A percentile compares a stretch with the other conserved stretches of the same genome.
phyloP scores from a whole-genome alignment of 179 eudicot species.

The Camellia oleifera region DNA sequence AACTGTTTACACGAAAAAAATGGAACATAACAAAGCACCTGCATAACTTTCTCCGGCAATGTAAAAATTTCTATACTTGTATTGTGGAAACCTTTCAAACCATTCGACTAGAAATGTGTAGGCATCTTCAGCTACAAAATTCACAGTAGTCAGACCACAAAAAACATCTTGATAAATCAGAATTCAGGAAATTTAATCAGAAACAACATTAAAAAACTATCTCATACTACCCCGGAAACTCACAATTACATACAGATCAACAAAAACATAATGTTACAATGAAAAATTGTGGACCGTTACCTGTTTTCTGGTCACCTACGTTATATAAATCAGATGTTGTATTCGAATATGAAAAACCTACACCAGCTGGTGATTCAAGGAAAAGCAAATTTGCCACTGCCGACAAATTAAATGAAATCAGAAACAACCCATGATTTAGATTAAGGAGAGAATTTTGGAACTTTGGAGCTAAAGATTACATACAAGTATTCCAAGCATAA shows the following conservation, averaged over 20 bases:
- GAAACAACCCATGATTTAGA: not conserved
- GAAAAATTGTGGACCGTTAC: constrained; percentile 26
- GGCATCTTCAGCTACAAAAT: constrained; percentile 75
- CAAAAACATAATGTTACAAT: not conserved
- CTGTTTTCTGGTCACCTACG: constrained; percentile 73
- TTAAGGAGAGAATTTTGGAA: not conserved
- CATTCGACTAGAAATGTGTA: constrained; percentile 74
- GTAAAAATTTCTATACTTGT: constrained; percentile 83
- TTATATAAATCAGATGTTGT: constrained; percentile 75
- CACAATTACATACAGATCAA: not conserved
- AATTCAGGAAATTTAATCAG: not conserved
- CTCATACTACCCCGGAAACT: not conserved
- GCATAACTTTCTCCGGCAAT: constrained; percentile 98
- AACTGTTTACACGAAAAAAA: not conserved
- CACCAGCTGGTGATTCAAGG: constrained; percentile 96
- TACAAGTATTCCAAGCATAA: constrained; percentile 89
- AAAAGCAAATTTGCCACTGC: constrained; percentile 96
- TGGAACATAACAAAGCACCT: constrained; percentile 32
- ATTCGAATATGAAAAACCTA: constrained; percentile 90
- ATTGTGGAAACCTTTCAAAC: constrained; percentile 93
- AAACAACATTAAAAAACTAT: not conserved
- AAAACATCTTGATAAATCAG: not conserved
- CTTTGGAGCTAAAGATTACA: constrained; percentile 16
- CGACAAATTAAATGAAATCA: constrained; percentile 10
- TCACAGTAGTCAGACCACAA: constrained; percentile 3